Conservation (phyloP, 1,284 basidiomycete species). For the Leccinum angustisporum region DNA sequence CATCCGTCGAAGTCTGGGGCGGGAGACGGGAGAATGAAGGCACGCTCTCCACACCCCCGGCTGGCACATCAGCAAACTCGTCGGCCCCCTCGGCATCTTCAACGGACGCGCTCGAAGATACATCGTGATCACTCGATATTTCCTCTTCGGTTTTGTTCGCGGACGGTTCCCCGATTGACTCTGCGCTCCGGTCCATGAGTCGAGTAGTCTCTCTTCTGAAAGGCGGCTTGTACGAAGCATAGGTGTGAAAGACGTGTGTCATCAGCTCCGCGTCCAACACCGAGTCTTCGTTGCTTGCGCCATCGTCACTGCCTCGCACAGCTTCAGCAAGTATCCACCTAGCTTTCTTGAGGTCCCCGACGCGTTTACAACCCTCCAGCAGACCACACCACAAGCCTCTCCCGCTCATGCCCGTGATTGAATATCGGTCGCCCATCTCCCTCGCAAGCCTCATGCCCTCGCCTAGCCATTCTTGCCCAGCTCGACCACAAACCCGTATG, state of each 20-base stretch:
- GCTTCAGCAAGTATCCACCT: conserved; percentile 94
- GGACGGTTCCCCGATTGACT: conserved; percentile 11
- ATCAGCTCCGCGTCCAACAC: conserved; percentile 71
- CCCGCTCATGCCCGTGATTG: conserved; percentile 16
- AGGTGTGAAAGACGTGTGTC: conserved; percentile 85
- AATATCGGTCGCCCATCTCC: conserved; percentile 66
- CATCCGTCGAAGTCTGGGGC: conserved; percentile 74
- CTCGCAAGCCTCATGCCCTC: conserved; percentile 80
- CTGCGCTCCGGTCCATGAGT: conserved; percentile 30
- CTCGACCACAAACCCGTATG: conserved; percentile 74
- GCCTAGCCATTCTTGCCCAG: conserved; percentile 62
- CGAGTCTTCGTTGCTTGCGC: conserved; percentile 31
- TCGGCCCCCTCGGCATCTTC: background rate
- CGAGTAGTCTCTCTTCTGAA: conserved; percentile 52
- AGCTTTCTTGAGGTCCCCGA: conserved; percentile 79
- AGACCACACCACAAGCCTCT: conserved; percentile 75
- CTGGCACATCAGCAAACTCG: background rate
- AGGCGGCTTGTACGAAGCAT: conserved; percentile 78
- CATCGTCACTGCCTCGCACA: conserved; percentile 42
- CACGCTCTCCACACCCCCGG: conserved; percentile 1
- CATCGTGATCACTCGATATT: background rate
- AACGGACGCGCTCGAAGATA: background rate
- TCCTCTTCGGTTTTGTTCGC: conserved; percentile 7
- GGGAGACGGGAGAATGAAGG: conserved; percentile 58
- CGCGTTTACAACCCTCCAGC: conserved; percentile 85